A percentile compares a stretch with the other conserved stretches of the same genome.
Conservation (phyloP, 2,329 filamentous ascomycete genomes). For the Trichoderma breve region DNA sequence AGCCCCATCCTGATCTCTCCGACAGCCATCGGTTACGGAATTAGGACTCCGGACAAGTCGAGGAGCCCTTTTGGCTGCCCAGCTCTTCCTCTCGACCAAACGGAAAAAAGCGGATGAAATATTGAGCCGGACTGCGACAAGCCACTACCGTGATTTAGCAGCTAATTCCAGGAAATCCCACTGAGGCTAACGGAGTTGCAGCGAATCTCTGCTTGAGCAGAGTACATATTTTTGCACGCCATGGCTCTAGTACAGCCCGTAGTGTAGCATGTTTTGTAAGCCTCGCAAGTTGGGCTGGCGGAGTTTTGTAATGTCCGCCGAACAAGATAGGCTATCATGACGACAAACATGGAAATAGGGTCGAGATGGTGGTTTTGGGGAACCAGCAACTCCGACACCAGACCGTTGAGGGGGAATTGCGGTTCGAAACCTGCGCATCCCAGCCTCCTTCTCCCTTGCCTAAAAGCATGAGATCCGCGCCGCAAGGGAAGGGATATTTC, state of each 20-base stretch:
- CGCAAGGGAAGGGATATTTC: background rate
- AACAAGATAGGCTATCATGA: background rate
- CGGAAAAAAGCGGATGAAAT: slow-evolving; percentile 14
- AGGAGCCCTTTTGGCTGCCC: background rate
- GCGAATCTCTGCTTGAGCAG: background rate
- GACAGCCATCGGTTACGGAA: background rate
- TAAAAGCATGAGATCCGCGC: background rate
- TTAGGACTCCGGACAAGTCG: background rate
- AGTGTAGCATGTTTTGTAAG: background rate
- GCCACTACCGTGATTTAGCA: background rate
- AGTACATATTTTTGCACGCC: background rate
- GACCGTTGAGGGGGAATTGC: background rate
- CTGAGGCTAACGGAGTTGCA: background rate
- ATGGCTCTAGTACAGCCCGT: background rate
- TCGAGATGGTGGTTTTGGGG: background rate
- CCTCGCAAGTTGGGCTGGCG: background rate
- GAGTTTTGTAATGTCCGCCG: slow-evolving; percentile 15
- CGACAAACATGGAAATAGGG: background rate
- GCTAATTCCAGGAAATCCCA: background rate
- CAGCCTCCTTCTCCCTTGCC: background rate
- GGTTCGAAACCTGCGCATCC: background rate
- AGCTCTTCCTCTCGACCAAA: background rate
- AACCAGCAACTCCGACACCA: background rate
- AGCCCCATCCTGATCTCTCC: background rate
- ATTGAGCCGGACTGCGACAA: slow-evolving; percentile 5